Evolutionary conservation across 331 rosid genomes (phyloP).

Genomic region (Quercus lobata): DNA sequence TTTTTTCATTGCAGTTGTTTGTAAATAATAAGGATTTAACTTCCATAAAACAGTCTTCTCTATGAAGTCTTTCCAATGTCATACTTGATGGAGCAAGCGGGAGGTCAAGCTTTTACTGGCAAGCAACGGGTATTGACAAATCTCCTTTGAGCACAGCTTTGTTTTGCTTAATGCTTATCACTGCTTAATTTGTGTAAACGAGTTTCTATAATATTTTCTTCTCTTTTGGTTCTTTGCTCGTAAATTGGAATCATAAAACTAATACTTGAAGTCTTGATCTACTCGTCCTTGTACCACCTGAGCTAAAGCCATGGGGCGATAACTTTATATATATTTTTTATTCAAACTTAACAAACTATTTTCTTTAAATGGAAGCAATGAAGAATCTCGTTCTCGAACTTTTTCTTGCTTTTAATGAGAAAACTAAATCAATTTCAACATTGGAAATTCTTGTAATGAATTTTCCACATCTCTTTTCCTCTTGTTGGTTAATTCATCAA

Average conservation of each 20-base stretch:
- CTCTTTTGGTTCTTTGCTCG: neutral
- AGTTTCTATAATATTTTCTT: neutral
- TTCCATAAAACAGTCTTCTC: slow-evolving; percentile 47
- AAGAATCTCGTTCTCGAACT: neutral
- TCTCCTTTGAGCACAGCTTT: neutral
- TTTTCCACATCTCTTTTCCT: neutral
- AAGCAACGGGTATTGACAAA: slow-evolving; percentile 48
- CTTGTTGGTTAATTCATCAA: neutral
- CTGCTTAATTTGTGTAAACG: neutral
- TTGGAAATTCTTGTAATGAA: neutral
- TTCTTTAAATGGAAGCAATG: neutral
- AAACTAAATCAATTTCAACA: neutral
- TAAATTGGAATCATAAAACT: neutral
- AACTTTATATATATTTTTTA: neutral
- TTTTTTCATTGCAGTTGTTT: neutral
- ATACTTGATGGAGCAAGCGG: slow-evolving; percentile 87
- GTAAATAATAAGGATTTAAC: neutral
- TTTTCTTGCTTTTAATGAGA: neutral
- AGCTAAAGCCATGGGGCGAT: neutral
- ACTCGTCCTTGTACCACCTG: neutral
- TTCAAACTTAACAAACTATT: neutral
- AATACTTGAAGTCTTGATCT: neutral
- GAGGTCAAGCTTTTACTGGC: slow-evolving; percentile 87
- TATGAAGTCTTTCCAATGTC: slow-evolving; percentile 97
- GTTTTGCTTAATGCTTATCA: neutral